phyloP scores from a whole-genome alignment of 2,329 filamentous ascomycete species.

The Cercospora sojina region DNA sequence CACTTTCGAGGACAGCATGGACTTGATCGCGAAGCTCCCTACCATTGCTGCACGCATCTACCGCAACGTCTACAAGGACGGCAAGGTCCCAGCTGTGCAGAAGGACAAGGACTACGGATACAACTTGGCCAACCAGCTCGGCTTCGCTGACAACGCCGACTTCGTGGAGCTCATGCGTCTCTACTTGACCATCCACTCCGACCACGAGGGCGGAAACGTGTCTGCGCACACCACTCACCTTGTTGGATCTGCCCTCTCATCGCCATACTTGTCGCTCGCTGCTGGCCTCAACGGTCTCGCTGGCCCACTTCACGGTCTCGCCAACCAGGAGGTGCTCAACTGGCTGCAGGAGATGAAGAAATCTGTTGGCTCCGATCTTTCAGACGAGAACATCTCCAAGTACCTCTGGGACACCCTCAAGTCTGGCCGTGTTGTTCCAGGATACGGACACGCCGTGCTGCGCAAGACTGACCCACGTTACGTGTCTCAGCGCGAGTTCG shows the following conservation, averaged over 20 bases:
- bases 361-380: conserved; percentile 86
- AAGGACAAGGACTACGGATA: conserved; percentile 99
- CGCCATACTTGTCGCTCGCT: conserved; percentile 92
- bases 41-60: conserved; percentile 98
- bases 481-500: conserved; percentile 96
- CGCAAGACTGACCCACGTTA: conserved; percentile 99
- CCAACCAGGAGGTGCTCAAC: conserved; percentile 99
- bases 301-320: conserved; percentile 95
- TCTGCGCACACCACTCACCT: conserved; percentile 97
- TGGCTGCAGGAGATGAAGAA: conserved; percentile 99
- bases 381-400: conserved; percentile 93
- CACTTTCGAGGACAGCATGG: conserved; percentile 99
- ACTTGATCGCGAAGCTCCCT: conserved; percentile 98
- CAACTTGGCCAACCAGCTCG: conserved; percentile 99
- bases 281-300: conserved; percentile 98
- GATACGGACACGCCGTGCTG: conserved; percentile 97
- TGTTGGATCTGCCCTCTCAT: conserved; percentile 94
- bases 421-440: conserved; percentile 90
- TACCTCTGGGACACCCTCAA: conserved; percentile 99
- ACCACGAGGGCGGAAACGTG: conserved; percentile 99
- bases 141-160: conserved; percentile 90
- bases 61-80: conserved; percentile 99
- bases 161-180: conserved; percentile 98
- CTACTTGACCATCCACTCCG: conserved; percentile 99
- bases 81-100: conserved; percentile 92